Percentiles rank a stretch among this genome's conserved stretches.
phyloP scores from a whole-genome alignment of 371 early-diverging fungal species.

The Rhizopus microsporus region DNA sequence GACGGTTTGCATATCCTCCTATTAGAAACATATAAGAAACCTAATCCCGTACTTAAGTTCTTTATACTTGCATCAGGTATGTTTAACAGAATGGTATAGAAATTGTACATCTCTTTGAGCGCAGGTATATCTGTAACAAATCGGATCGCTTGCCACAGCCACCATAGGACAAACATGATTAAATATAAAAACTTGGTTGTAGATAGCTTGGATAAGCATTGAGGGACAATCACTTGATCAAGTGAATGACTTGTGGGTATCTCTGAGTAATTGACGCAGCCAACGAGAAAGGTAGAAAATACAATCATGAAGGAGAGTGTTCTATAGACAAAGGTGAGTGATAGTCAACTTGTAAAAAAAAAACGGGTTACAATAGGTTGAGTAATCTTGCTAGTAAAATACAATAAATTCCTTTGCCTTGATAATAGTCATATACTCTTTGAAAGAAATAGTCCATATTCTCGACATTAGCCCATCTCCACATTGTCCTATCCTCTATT shows the following conservation, averaged over 20 bases:
- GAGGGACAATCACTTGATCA: slow-evolving; percentile 74
- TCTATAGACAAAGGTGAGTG: slow-evolving; percentile 32
- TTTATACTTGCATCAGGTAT: slow-evolving; percentile 71
- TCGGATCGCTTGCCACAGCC: slow-evolving; percentile 71
- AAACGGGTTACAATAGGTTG: slow-evolving; percentile 63
- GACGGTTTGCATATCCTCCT: slow-evolving; percentile 79
- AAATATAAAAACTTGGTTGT: slow-evolving; percentile 47
- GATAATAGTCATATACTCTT: slow-evolving; percentile 81
- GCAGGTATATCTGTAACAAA: slow-evolving; percentile 72
- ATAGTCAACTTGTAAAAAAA: too few species aligned
- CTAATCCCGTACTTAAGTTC: neutral
- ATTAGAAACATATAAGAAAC: neutral
- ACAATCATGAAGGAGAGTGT: slow-evolving; percentile 83
- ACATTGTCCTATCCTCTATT: slow-evolving; percentile 70
- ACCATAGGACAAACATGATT: slow-evolving; percentile 67
- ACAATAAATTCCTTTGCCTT: slow-evolving; percentile 78
- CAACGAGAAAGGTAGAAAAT: slow-evolving; percentile 85
- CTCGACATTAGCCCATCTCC: slow-evolving; percentile 82
- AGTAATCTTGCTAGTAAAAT: slow-evolving; percentile 71
- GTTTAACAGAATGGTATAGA: slow-evolving; percentile 79
- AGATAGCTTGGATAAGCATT: slow-evolving; percentile 59
- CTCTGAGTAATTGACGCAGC: slow-evolving; percentile 86
- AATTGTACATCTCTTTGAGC: slow-evolving; percentile 80
- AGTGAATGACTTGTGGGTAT: slow-evolving; percentile 69
- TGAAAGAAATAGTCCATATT: slow-evolving; percentile 82